These are phyloP conservation scores for Salvia splendens DNA, from an alignment of 257 asterid species.

Conservation along the genomic window DNA sequence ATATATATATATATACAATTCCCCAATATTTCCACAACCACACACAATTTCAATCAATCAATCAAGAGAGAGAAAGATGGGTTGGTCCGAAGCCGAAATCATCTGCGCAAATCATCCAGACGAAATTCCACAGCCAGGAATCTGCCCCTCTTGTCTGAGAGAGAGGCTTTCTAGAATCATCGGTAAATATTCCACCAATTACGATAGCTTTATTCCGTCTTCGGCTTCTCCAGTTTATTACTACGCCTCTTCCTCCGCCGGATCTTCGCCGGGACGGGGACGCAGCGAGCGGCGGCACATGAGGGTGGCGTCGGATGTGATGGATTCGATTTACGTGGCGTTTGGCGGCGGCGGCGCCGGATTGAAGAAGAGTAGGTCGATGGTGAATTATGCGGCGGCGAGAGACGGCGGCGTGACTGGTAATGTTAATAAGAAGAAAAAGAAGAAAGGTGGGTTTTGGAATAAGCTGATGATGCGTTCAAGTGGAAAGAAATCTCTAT, in stretches of 20 bases:
- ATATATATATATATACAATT: neutral
- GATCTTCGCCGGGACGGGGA: constrained; percentile 34
- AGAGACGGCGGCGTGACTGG: constrained; percentile 22
- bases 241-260: constrained; percentile 40
- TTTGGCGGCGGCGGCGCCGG: constrained; percentile 28
- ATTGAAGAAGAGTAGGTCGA: constrained; percentile 63
- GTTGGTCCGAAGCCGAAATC: constrained; percentile 44
- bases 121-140: constrained; percentile 61
- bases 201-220: constrained; percentile 7
- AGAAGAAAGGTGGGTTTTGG: constrained; percentile 74
- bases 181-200: neutral
- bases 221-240: constrained; percentile 32
- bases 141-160: constrained; percentile 62
- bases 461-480: constrained; percentile 47
- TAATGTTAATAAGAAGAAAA: constrained; percentile 20
- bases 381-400: constrained; percentile 42
- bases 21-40: constrained; percentile 27
- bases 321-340: constrained; percentile 38
- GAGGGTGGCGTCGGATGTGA: constrained; percentile 46
- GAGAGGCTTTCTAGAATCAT: constrained; percentile 50
- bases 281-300: constrained; percentile 33
- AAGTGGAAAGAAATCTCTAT: constrained; percentile 32
- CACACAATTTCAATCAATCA: neutral
- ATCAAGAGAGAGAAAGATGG: constrained; percentile 34
- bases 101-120: constrained; percentile 60